phyloP scores from a whole-genome alignment of 495 filamentous ascomycete genomes.

The Aspergillus affinis region DNA sequence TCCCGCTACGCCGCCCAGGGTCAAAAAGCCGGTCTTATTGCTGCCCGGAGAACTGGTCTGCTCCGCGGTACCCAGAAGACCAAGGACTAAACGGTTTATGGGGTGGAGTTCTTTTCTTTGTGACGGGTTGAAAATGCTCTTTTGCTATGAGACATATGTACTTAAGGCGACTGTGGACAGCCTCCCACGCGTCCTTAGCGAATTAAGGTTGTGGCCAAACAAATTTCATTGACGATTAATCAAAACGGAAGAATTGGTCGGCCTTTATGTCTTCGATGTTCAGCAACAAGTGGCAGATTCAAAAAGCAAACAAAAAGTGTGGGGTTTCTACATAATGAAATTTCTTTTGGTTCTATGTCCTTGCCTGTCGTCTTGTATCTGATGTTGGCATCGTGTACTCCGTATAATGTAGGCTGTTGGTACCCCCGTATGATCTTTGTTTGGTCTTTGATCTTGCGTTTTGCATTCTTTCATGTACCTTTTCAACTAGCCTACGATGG shows the following conservation, averaged over 20 bases:
- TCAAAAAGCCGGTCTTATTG: conserved; percentile 99
- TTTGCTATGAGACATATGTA: conserved; percentile 54
- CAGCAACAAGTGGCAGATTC: conserved; percentile 8
- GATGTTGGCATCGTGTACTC: background rate
- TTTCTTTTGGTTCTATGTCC: background rate
- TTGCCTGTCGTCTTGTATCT: background rate
- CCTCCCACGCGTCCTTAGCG: conserved; percentile 46
- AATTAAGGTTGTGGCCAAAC: conserved; percentile 49
- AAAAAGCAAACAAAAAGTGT: background rate
- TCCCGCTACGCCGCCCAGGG: conserved; percentile 94
- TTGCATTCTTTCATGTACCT: too few relatives aligned
- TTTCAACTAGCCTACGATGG: too few relatives aligned
- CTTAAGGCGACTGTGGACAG: conserved; percentile 49
- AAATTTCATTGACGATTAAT: conserved; percentile 37
- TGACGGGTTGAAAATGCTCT: conserved; percentile 52
- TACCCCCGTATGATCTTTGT: too few relatives aligned
- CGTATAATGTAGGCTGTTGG: too few relatives aligned
- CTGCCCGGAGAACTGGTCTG: conserved; percentile 97
- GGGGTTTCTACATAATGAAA: background rate
- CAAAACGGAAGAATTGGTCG: conserved; percentile 27
- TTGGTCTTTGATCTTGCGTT: too few relatives aligned
- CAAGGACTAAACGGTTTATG: conserved; percentile 67
- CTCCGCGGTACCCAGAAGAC: conserved; percentile 99
- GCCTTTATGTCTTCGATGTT: conserved; percentile 13
- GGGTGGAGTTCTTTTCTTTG: conserved; percentile 47